Evolutionary conservation across 1,284 basidiomycete species (phyloP), one percentile per base, ranked within the genome.

Genomic region (Heterobasidion annosum): DNA sequence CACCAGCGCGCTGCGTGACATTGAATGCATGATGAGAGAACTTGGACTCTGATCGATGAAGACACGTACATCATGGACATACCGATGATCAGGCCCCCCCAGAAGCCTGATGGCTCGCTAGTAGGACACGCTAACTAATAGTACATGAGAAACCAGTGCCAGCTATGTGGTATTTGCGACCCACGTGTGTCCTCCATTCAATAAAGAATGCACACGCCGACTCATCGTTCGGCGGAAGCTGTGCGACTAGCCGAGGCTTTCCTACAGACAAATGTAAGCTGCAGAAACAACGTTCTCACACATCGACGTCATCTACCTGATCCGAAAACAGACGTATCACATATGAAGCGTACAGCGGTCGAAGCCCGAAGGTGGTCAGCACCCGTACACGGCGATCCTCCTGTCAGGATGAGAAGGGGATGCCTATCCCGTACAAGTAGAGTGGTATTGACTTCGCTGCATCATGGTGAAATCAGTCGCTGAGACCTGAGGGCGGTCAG

Each of bases 181-280:
- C 64, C 59, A 87, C 88, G 60, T 78, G 79, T 18, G 83, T 88
- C 55, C 76, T 74, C 86, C 84, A 90, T 70, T 91, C 86, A 48
- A 88, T 67, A 54, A 83, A 77, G 65, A 81, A 91, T 18, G 79
- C 77, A 65, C 85, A 91, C 15, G 79, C 81, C 10, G 65, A 66
- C 6, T 82, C 77, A 48, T 85, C 82, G n/a, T 77, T 75, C 16
- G 76, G 75, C 2, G 83, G 85, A 18, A 85, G 74, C 55, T 83
- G 79, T 3, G 75, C 79, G 10, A 85, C 65, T 2, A 89, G 71
- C 13, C 76, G 67, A 5, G 87, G 87, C 54, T 70, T 66, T 1
- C 76, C 78, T 75, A 54, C 33, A 2, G 4, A 8, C 16, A n/a
- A 42, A 13, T 10, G 12, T 34, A n/a, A 13, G 25, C 15, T 34